Conservation (phyloP, 116 monocot genomes). For the Posidonia oceanica region DNA sequence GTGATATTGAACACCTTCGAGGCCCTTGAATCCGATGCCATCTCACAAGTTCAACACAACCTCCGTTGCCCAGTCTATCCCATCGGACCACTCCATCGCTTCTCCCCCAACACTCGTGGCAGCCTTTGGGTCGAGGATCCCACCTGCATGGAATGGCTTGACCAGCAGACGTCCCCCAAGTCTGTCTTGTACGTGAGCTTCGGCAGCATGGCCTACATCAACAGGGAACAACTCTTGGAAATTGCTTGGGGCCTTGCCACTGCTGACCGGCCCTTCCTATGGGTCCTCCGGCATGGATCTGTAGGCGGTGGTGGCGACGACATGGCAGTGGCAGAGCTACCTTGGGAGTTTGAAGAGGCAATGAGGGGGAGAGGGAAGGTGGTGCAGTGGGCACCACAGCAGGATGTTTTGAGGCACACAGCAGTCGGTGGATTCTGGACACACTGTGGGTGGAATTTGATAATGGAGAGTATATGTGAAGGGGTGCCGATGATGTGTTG, state of each 20-base stretch:
- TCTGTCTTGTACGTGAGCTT: constrained; percentile 36
- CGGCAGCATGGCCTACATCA: constrained; percentile 21
- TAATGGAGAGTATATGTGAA: constrained; percentile 15
- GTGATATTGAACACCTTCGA: constrained; percentile 18
- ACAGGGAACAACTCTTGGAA: constrained; percentile 11
- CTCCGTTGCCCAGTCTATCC: not conserved
- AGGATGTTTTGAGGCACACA: constrained; percentile 5
- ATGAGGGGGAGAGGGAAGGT: not conserved
- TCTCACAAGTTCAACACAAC: not conserved
- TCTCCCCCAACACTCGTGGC: not conserved
- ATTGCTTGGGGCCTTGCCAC: constrained; percentile 11
- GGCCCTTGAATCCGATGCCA: not conserved
- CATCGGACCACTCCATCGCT: constrained; percentile 15
- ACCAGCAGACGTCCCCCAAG: not conserved
- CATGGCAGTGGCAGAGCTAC: not conserved
- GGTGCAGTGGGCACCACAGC: constrained; percentile 13
- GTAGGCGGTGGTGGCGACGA: not conserved
- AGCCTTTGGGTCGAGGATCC: constrained; percentile 4
- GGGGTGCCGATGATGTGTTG: constrained; percentile 17
- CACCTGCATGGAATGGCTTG: constrained; percentile 21
- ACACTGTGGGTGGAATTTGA: constrained; percentile 70
- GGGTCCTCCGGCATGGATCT: constrained; percentile 17
- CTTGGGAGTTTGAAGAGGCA: not conserved
- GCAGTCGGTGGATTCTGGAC: constrained; percentile 24
- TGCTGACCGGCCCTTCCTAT: constrained; percentile 15